phyloP scores from a whole-genome alignment of 1,284 basidiomycete genomes.

The Malassezia slooffiae region DNA sequence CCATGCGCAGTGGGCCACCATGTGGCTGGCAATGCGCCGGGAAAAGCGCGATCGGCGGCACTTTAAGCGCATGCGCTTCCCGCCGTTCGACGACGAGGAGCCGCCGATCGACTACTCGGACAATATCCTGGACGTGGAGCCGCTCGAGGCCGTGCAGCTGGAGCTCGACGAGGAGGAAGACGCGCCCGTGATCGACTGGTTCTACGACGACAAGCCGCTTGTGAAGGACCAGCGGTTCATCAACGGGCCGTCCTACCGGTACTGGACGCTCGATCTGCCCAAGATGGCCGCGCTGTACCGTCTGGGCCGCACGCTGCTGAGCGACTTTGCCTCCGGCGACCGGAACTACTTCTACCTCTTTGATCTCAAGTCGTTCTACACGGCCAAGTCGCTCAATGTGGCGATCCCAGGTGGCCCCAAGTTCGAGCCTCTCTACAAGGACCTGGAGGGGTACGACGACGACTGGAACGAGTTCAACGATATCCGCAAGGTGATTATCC shows the following conservation, averaged over 20 bases:
- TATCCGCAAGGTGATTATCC: slow-evolving; percentile 98
- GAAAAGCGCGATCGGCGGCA: slow-evolving; percentile 98
- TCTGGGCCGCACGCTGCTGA: slow-evolving; percentile 80
- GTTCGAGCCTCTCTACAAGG: slow-evolving; percentile 59
- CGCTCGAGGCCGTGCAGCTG: slow-evolving; percentile 92
- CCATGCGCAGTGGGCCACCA: slow-evolving; percentile 97
- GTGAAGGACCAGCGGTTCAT: slow-evolving; percentile 65
- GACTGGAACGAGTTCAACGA: slow-evolving; percentile 99
- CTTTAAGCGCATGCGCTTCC: slow-evolving; percentile 99
- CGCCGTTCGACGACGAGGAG: slow-evolving; percentile 98
- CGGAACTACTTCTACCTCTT: slow-evolving; percentile 70
- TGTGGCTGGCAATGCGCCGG: slow-evolving; percentile 99
- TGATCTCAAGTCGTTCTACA: slow-evolving; percentile 96
- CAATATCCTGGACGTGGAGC: slow-evolving; percentile 95
- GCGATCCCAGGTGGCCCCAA: slow-evolving; percentile 97
- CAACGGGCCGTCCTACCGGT: slow-evolving; percentile 86
- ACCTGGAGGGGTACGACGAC: slow-evolving; percentile 94
- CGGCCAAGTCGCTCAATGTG: slow-evolving; percentile 87
- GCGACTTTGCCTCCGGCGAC: slow-evolving; percentile 82
- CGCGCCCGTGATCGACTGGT: slow-evolving; percentile 89
- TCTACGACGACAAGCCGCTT: slow-evolving; percentile 93
- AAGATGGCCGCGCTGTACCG: slow-evolving; percentile 96
- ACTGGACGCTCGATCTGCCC: slow-evolving; percentile 81
- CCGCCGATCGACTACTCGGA: slow-evolving; percentile 55
- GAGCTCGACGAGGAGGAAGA: slow-evolving; percentile 93